These are phyloP conservation scores for Artemisia annua DNA, from an alignment of 129 eudicot species.

Conservation along the genomic window DNA sequence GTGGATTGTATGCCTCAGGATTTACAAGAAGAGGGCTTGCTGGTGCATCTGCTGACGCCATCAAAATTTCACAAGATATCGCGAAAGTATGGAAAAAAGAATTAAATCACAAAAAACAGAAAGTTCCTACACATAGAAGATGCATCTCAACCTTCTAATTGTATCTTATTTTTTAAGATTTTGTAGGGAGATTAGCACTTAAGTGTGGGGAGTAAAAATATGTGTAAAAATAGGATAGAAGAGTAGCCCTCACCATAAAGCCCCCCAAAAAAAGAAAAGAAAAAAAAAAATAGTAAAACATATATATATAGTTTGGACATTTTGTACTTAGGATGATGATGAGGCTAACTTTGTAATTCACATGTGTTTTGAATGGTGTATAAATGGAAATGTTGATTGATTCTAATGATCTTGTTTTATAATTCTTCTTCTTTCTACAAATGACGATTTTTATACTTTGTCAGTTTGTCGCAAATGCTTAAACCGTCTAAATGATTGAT, in stretches of 20 bases:
- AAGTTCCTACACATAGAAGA: conserved; percentile 75
- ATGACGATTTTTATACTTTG: not conserved
- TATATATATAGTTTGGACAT: conserved; percentile 32
- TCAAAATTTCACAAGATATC: conserved; percentile 73
- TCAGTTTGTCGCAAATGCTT: not conserved
- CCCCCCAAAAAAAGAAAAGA: conserved; percentile 21
- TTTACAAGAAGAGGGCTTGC: conserved; percentile 94
- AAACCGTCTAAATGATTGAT: too few species aligned
- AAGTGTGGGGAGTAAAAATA: conserved; percentile 21
- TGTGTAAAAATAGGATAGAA: conserved; percentile 40
- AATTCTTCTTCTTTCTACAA: not conserved
- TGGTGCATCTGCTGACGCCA: conserved; percentile 83
- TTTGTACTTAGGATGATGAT: conserved; percentile 55
- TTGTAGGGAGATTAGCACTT: conserved; percentile 7
- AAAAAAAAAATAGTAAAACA: conserved; percentile 19
- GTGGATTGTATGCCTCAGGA: conserved; percentile 86
- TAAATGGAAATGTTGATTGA: conserved; percentile 24
- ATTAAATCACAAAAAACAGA: conserved; percentile 58
- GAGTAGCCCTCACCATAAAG: conserved; percentile 58
- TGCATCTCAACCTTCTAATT: conserved; percentile 64
- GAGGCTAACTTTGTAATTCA: conserved; percentile 49
- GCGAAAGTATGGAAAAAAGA: conserved; percentile 73
- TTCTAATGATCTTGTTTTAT: conserved; percentile 26
- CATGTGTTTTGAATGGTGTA: conserved; percentile 19
- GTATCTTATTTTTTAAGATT: not conserved